Percentiles rank a stretch among this genome's conserved stretches.
Conservation (phyloP, 495 filamentous ascomycete genomes). For the Polyplosphaeria fusca region DNA sequence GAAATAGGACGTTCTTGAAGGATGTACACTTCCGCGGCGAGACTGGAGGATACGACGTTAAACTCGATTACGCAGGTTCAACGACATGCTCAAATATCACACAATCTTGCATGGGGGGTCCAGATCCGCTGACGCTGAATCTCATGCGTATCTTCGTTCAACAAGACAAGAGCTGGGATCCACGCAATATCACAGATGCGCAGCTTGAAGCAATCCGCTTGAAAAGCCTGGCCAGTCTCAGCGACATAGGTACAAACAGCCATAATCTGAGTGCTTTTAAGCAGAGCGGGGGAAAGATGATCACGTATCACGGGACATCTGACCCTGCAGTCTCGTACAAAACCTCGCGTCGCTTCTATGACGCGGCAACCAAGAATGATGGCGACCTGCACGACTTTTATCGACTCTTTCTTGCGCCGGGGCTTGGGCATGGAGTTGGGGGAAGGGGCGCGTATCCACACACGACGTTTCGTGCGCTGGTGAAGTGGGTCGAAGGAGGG, state of each 20-base stretch:
- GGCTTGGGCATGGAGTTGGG: conserved; percentile 29
- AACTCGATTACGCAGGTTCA: neutral
- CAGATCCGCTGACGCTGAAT: neutral
- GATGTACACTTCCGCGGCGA: neutral
- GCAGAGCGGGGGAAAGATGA: neutral
- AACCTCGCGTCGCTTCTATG: conserved; percentile 8
- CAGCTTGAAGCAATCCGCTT: neutral
- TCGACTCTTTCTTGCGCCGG: conserved; percentile 35
- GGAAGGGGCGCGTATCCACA: conserved; percentile 31
- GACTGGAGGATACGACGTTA: neutral
- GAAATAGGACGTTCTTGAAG: neutral
- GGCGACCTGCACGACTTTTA: conserved; percentile 27
- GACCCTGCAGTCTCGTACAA: neutral
- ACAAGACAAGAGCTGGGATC: neutral
- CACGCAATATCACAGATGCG: neutral
- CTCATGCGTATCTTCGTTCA: neutral
- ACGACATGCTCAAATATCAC: neutral
- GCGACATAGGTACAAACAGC: neutral
- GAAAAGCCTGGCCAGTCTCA: neutral
- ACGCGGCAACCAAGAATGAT: conserved; percentile 28
- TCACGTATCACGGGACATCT: neutral
- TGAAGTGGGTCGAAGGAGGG: conserved; percentile 38
- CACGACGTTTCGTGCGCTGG: conserved; percentile 17
- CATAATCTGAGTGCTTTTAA: neutral
- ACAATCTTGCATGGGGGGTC: neutral